These are phyloP conservation scores for Haplographium delicatum DNA, from an alignment of 495 filamentous ascomycete genomes.

Conservation along the genomic window DNA sequence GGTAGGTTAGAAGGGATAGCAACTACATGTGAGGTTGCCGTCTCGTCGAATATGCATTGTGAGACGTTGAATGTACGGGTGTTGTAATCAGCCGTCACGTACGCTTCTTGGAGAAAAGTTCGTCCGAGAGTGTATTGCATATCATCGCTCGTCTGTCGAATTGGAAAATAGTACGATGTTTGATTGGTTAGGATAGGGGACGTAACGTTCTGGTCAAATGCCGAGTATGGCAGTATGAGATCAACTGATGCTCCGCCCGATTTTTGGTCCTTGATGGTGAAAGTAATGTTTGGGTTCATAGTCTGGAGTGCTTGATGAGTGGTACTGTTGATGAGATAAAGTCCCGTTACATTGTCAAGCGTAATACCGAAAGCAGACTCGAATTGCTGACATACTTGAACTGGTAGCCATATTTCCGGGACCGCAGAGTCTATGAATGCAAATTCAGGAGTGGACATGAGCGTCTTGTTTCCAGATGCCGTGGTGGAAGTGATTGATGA, in stretches of 20 bases:
- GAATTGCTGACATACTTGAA: constrained; percentile 46
- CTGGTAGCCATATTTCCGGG: constrained; percentile 51
- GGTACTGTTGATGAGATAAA: constrained; percentile 46
- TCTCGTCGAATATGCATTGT: constrained; percentile 32
- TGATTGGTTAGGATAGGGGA: constrained; percentile 33
- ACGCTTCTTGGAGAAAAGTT: constrained; percentile 54
- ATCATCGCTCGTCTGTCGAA: constrained; percentile 42
- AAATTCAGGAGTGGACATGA: constrained; percentile 32
- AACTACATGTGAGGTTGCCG: constrained; percentile 2
- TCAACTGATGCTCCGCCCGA: constrained; percentile 38
- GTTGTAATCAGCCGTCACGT: constrained; percentile 41
- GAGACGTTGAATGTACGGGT: constrained; percentile 41
- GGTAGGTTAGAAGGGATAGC: constrained; percentile 13
- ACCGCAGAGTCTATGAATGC: constrained; percentile 50
- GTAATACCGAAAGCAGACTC: constrained; percentile 46
- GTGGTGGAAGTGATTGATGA: constrained; percentile 37
- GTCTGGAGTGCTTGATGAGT: constrained; percentile 38
- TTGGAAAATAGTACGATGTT: constrained; percentile 44
- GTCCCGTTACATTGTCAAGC: constrained; percentile 35
- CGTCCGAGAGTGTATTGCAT: constrained; percentile 51
- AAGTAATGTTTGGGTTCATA: constrained; percentile 45
- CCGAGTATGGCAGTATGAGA: constrained; percentile 47
- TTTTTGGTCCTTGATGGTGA: constrained; percentile 39
- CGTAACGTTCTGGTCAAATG: constrained; percentile 44
- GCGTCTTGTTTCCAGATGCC: constrained; percentile 15